A percentile compares a stretch with the other conserved stretches of the same genome.
phyloP scores from a whole-genome alignment of 1,139 yeast genomes.

The Taphrina wiesneri region DNA sequence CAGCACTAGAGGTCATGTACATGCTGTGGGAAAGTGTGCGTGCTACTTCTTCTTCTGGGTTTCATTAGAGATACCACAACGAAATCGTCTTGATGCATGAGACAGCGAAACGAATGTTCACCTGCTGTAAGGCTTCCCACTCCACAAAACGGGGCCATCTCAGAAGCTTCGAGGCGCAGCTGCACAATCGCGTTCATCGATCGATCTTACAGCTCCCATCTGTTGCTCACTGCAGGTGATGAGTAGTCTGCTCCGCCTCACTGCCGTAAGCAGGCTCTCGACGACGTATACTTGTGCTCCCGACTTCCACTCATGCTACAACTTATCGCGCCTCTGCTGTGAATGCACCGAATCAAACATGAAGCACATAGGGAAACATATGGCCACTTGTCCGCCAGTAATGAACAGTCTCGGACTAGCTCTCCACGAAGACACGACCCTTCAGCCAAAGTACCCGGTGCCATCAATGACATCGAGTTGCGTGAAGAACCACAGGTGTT shows the following conservation, averaged over 20 bases:
- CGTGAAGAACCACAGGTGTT: background rate
- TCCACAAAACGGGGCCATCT: background rate
- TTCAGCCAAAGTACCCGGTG: background rate
- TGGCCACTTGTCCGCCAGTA: background rate
- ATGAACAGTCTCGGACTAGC: background rate
- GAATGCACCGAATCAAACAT: slow-evolving; percentile 10
- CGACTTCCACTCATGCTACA: too few species aligned
- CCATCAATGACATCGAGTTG: background rate
- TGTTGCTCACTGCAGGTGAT: too few species aligned
- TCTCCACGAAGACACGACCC: background rate
- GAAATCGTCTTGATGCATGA: too few species aligned
- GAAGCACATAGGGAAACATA: slow-evolving; percentile 7
- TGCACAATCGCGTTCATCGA: background rate
- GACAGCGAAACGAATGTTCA: too few species aligned
- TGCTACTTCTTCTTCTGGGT: too few species aligned
- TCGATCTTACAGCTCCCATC: too few species aligned
- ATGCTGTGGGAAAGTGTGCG: too few species aligned
- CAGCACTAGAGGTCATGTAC: too few species aligned
- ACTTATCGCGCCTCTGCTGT: too few species aligned
- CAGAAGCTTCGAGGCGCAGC: background rate
- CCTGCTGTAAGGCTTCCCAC: background rate
- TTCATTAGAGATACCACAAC: too few species aligned
- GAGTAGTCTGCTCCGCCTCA: background rate
- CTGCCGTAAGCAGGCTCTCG: background rate
- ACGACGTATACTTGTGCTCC: too few species aligned